Percentiles rank a stretch among this genome's conserved stretches.
Conservation (phyloP, 2,329 filamentous ascomycete species). For the Trichophyton benhamiae region DNA sequence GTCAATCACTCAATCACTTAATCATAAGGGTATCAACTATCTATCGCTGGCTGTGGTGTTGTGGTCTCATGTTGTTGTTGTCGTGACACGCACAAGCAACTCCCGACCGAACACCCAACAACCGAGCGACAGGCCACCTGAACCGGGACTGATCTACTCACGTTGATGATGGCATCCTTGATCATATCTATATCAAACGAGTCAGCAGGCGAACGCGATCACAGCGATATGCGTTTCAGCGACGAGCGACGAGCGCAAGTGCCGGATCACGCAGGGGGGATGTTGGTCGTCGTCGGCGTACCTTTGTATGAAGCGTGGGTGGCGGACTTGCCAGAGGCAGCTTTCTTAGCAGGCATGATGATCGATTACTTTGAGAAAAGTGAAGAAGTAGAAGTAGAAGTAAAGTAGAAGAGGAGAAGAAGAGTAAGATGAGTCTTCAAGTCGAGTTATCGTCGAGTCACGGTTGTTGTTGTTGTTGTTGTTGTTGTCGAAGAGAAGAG, state of each 20-base stretch:
- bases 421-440: conserved; percentile 5
- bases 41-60: neutral
- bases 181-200: conserved; percentile 50
- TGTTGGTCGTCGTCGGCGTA: conserved; percentile 29
- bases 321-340: conserved; percentile 39
- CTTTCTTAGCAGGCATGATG: conserved; percentile 56
- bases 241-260: conserved; percentile 35
- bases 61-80: neutral
- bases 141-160: conserved; percentile 43
- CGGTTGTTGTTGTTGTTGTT: conserved; percentile 9
- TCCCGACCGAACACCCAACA: neutral
- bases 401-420: conserved; percentile 12
- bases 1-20: conserved; percentile 5
- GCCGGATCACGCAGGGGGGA: conserved; percentile 1
- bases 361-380: conserved; percentile 7
- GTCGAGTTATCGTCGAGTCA: neutral
- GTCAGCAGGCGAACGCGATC: conserved; percentile 47
- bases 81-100: neutral
- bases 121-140: neutral
- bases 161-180: conserved; percentile 58
- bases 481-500: conserved; percentile 4
- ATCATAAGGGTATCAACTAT: neutral
- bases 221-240: conserved; percentile 26
- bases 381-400: conserved; percentile 7
- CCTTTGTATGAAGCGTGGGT: conserved; percentile 56